Evolutionary conservation across 2,329 filamentous ascomycete species (phyloP).

Genomic region (Beauveria medogensis): DNA sequence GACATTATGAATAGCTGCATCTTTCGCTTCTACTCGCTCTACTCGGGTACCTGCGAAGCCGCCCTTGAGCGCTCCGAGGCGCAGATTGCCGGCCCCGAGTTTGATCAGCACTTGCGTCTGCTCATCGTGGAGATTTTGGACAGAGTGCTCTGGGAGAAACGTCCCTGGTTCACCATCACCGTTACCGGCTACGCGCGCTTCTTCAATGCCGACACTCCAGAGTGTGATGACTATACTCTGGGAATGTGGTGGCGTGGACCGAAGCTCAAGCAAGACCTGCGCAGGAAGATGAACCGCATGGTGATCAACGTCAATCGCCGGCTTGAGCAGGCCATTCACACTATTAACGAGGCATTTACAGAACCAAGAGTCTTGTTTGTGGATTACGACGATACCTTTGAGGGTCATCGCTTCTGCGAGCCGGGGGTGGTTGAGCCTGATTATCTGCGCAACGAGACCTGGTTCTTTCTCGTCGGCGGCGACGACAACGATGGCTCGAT

Average conservation of each 20-base stretch:
- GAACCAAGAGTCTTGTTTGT: constrained; percentile 34
- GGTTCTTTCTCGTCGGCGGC: constrained; percentile 41
- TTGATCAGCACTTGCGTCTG: constrained; percentile 31
- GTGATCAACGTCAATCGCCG: constrained; percentile 34
- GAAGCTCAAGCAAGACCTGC: constrained; percentile 30
- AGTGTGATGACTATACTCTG: constrained; percentile 36
- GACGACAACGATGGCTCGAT: constrained; percentile 26
- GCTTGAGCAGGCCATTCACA: constrained; percentile 26
- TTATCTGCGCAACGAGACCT: constrained; percentile 34
- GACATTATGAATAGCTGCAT: constrained; percentile 42
- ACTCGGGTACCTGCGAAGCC: constrained; percentile 36
- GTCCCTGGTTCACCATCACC: constrained; percentile 33
- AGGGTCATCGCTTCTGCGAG: constrained; percentile 39
- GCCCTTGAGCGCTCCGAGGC: constrained; percentile 28
- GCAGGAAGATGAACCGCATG: constrained; percentile 35
- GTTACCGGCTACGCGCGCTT: constrained; percentile 41
- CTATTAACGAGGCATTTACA: constrained; percentile 30
- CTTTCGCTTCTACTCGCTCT: constrained; percentile 41
- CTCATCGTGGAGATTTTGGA: constrained; percentile 37
- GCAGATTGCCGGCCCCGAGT: constrained; percentile 26
- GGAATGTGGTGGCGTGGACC: constrained; percentile 38
- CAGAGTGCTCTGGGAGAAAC: constrained; percentile 35
- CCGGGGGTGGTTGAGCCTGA: constrained; percentile 33
- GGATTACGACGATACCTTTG: constrained; percentile 35
- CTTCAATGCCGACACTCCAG: constrained; percentile 36